A percentile compares a stretch with the other conserved stretches of the same genome.
These are phyloP conservation scores for Chlorella ohadii DNA, from an alignment of 139 green algal genomes.

Conservation along the genomic window DNA sequence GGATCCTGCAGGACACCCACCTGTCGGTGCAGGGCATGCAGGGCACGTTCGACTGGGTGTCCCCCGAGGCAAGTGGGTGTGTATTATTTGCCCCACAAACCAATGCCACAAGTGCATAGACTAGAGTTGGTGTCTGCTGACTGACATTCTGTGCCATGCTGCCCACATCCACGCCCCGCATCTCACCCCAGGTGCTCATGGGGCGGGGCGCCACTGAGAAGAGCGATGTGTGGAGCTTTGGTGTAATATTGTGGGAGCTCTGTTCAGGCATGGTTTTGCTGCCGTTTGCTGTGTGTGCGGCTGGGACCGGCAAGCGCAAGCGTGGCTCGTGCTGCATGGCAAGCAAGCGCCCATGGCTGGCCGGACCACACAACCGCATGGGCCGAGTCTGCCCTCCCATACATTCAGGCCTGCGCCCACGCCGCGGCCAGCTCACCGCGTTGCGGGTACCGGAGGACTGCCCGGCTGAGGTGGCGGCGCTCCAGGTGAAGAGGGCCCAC, in stretches of 20 bases:
- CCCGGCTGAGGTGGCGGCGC: slow-evolving; percentile 4
- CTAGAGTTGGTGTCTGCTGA: no score
- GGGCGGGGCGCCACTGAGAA: neutral
- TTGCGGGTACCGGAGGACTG: neutral
- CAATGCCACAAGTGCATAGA: no score
- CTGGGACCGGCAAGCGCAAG: no score
- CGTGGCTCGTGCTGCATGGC: no score
- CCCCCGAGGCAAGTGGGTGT: neutral
- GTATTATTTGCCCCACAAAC: no score
- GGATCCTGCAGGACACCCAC: neutral
- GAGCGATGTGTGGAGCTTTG: neutral
- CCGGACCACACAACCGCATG: no score
- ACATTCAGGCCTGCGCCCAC: neutral
- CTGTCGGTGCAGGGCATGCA: neutral
- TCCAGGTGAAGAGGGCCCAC: neutral
- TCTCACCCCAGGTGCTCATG: neutral
- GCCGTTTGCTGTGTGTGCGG: no score
- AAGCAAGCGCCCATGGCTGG: no score
- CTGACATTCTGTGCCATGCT: no score
- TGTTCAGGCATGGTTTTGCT: no score
- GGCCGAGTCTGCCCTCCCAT: no score
- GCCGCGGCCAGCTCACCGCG: neutral
- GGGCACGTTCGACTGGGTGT: neutral
- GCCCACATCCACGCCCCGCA: no score
- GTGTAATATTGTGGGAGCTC: neutral